Base-by-base conservation (phyloP, 2,329 filamentous ascomycete genomes). In the Tympanopsis confertula region DNA sequence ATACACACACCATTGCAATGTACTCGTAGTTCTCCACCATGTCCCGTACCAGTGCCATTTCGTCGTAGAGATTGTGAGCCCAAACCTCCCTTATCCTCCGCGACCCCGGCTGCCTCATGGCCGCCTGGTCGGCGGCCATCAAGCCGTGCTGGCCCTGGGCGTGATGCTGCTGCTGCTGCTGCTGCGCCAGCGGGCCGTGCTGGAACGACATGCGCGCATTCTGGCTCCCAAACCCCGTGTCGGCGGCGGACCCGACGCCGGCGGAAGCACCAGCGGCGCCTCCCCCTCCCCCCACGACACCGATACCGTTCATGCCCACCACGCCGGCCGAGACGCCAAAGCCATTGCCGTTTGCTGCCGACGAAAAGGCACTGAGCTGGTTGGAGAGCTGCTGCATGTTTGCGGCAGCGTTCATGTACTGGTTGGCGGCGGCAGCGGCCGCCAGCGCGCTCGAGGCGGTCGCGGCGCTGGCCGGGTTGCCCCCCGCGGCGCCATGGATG, bases 21-120 rank as follows among this genome's bases (percentile, higher is more conserved):
- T 93, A 96, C 30, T 87, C 86, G 58, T 93, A 96, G 51, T 83
- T 85, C 44, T 94, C 84, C 45, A 96, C 78, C 50, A 96, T 65
- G 41, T 83, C 77, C 56, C 89, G 74, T 47, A 98, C 61, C 36
- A 83, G 67, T 5, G 77, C 81, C 82, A 98, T 91, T 64, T 98
- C 91, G 53, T 93, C 83, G 19, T 85, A 75, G 44, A 96, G 63
- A 52, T 96, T 96, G 49, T 86, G 77, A 56, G 82, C 83, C 91
- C 91, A 98, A 28, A 98, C 91, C 52, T 98, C 89, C 46, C 88
- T 76, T 79, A 96, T 96, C 56, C 22, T 7, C 22, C 22, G 22
- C 87, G 73, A 44, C 79, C 76, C 52, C 86, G 86, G 20, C 66
- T 68, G 14, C 72, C 71, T 42, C 74, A 69, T 40, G 56, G 56